Evolutionary conservation across 108 stramenopile genomes (phyloP), one percentile per base, ranked within the genome.

Genomic region (Cyclotella cryptica): DNA sequence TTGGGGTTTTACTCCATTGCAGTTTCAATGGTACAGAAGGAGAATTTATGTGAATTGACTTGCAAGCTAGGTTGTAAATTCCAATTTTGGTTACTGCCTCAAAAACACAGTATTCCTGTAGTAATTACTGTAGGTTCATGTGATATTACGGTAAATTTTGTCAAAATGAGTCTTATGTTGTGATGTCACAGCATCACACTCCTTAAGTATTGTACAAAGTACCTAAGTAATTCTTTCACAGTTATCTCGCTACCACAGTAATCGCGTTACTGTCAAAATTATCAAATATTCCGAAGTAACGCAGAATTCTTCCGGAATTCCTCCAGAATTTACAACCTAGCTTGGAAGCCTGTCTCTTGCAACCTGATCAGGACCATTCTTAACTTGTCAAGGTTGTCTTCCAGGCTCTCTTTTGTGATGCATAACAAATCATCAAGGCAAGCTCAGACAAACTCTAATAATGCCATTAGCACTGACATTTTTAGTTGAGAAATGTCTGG

Each of bases 341-440:
- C 72, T 57, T 49, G 24, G 1, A 83, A 60, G 29, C 72, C 67
- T 22, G 74, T 68, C 13, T 63, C 39, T 30, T 52, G 26, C n/a
- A 84, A 46, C 47, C 78, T 53, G 5, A 6, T 26, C 17, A 84
- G 30, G 2, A 84, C 84, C 22, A 39, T 19, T 24, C 63, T 24
- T 18, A 79, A 44, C 75, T 80, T 78, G 5, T 42, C n/a, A 17
- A 82, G 35, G 45, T 82, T 77, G 46, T 86, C 75, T 11, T 74
- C 60, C 9, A 45, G 53, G 21, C 14, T 53, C 6, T 21, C 77
- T 15, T 79, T 79, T 10, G 67, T 75, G 19, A 72, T 66, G 21
- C 70, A 66, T 18, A 70, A 26, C 15, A 83, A 39, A 49, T 87
- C 86, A 78, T 84, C 83, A 21, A 88, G 61, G 64, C 82, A 87